phyloP scores from a whole-genome alignment of 176 grass and related monocot genomes.

The Aegilops longissima region DNA sequence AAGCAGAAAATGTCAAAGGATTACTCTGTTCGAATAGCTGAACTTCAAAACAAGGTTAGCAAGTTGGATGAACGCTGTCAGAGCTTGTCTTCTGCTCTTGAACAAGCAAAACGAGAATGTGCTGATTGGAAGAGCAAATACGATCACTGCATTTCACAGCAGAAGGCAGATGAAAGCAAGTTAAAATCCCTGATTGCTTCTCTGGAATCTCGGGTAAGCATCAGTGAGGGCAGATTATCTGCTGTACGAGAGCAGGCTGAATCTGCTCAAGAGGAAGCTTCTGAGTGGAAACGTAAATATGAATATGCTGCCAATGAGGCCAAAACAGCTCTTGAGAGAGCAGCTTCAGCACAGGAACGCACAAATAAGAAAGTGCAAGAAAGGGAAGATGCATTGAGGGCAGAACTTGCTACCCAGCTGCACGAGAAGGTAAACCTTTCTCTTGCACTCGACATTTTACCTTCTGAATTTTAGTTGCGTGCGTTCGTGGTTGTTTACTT shows the following conservation, averaged over 20 bases:
- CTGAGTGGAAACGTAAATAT: slow-evolving; percentile 96
- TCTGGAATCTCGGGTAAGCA: slow-evolving; percentile 76
- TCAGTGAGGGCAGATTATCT: slow-evolving; percentile 85
- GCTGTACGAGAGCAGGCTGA: slow-evolving; percentile 90
- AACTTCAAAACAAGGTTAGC: slow-evolving; percentile 84
- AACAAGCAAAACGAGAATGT: slow-evolving; percentile 71
- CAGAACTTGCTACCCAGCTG: slow-evolving; percentile 73
- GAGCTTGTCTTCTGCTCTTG: slow-evolving; percentile 59
- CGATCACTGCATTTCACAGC: slow-evolving; percentile 48
- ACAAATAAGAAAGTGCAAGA: slow-evolving; percentile 92
- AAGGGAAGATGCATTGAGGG: slow-evolving; percentile 84
- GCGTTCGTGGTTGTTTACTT: not conserved
- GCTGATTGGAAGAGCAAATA: slow-evolving; percentile 84
- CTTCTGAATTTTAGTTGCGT: not conserved
- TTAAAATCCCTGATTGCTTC: slow-evolving; percentile 72
- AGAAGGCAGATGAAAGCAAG: slow-evolving; percentile 84
- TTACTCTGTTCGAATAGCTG: slow-evolving; percentile 60
- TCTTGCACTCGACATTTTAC: not conserved
- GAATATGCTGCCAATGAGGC: slow-evolving; percentile 73
- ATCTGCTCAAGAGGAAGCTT: slow-evolving; percentile 93
- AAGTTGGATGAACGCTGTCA: slow-evolving; percentile 83
- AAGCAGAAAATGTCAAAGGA: slow-evolving; percentile 96
- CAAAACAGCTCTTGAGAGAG: slow-evolving; percentile 86
- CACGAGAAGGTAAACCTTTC: slow-evolving; percentile 64
- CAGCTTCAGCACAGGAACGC: slow-evolving; percentile 88